Percentiles rank a stretch among this genome's conserved stretches.
Evolutionary conservation across 2,329 filamentous ascomycete species (phyloP).

Genomic region (Fusarium cyanostomum): DNA sequence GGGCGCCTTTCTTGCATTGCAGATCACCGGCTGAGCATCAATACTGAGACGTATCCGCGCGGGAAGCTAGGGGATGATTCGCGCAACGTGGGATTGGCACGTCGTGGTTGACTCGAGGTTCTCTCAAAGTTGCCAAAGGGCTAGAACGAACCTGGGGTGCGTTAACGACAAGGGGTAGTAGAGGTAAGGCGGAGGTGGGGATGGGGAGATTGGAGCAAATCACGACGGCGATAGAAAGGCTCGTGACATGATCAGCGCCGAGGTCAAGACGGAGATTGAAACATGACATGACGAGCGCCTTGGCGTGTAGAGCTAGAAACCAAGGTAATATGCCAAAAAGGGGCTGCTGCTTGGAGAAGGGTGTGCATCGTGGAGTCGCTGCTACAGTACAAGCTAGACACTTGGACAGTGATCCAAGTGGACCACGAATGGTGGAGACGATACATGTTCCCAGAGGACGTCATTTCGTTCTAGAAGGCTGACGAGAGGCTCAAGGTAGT

Average conservation of each 20-base stretch:
- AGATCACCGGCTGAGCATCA: conserved; percentile 27
- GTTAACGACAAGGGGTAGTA: conserved; percentile 19
- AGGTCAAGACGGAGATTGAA: conserved; percentile 36
- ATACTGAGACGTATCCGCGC: conserved; percentile 5
- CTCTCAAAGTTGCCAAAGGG: conserved; percentile 3
- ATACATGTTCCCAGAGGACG: conserved; percentile 14
- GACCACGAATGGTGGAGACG: conserved; percentile 25
- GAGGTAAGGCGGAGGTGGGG: conserved; percentile 32
- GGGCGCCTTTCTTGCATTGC: conserved; percentile 20
- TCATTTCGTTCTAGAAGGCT: conserved; percentile 43
- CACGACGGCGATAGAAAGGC: conserved; percentile 16
- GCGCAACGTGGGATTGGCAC: conserved; percentile 12
- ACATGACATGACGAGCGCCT: conserved; percentile 28
- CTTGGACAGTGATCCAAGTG: conserved; percentile 14
- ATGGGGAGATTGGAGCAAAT: conserved; percentile 16
- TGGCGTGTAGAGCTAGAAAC: conserved; percentile 33
- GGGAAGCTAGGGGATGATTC: conserved; percentile 14
- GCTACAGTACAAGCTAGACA: background rate
- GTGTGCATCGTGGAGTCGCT: background rate
- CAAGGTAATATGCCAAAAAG: conserved; percentile 40
- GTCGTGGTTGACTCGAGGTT: conserved; percentile 27
- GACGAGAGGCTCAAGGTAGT: conserved; percentile 1
- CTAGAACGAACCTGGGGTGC: conserved; percentile 29
- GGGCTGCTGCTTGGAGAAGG: conserved; percentile 27
- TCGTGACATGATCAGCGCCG: conserved; percentile 38